Base-by-base conservation (phyloP, 805 yeast species). In the Blastobotrys peoriensis region DNA sequence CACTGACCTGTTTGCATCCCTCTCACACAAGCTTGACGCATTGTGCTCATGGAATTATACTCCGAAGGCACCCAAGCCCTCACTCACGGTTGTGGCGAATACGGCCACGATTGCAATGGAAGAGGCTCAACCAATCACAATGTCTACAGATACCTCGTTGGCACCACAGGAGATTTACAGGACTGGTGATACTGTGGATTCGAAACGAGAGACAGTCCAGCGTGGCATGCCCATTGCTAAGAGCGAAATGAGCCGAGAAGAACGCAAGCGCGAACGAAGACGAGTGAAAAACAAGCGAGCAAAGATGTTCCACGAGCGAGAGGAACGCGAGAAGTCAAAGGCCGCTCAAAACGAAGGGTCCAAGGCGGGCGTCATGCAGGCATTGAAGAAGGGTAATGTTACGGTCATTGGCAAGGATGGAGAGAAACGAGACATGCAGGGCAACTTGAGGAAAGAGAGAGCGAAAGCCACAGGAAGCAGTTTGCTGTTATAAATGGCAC, bases 141-240 rank as follows among this genome's bases (percentile, higher is more conserved):
- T 85, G 67, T 78, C 93, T 1, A 68, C 76, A 27, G 86, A 81
- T 18, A 69, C 81, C 10, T 76, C 84, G 40, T 72, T 93, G 56
- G 98, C 98, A 2, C 98, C 98, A 33, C 98, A 91, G 68, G 98
- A 91, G 66, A 73, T 93, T 5, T 93, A 82, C 65, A 77, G 72
- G 60, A 59, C 68, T 6, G 62, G 54, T 10, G 42, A 40, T 27
- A 49, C 56, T 18, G 62, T 70, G 5, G 36, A 46, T 13, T 40
- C 40, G 40, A 62, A 69, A 65, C 50, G 74, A 52, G 89, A 85
- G 61, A 83, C 86, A 16, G 69, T 76, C 48, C 79, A 79, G 55
- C 81, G 86, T 34, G 96, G 96, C 57, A 73, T 83, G 53, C 81
- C 87, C 2, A 78, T 84, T 66, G 76, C 94, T 9, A 83, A 84